Evolutionary conservation across 129 eudicot species (phyloP).

Genomic region (Pulicaria dysenterica): DNA sequence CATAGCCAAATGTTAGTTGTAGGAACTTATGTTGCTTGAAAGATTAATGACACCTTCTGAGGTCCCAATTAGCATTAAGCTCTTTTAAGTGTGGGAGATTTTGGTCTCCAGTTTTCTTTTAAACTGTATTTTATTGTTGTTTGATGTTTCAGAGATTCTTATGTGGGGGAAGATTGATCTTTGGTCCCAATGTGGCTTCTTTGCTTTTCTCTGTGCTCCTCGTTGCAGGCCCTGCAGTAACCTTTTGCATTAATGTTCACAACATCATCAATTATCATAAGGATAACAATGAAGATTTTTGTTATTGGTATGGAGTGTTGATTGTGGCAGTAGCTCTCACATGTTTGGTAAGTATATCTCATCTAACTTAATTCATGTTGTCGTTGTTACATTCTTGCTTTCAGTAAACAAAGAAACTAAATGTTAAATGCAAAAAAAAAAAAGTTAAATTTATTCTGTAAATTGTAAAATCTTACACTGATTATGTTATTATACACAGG

Average conservation of each 20-base stretch:
- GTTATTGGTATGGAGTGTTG: slow-evolving; percentile 61
- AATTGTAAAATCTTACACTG: neutral
- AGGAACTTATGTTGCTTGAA: neutral
- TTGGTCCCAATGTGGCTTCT: slow-evolving; percentile 89
- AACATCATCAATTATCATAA: slow-evolving; percentile 41
- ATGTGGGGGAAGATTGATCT: slow-evolving; percentile 90
- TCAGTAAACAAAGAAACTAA: no score
- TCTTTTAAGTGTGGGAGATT: slow-evolving; percentile 1
- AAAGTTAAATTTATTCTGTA: neutral
- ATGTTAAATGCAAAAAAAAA: no score
- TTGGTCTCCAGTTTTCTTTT: neutral
- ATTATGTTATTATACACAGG: slow-evolving; percentile 49
- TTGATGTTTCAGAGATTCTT: slow-evolving; percentile 65
- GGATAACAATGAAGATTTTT: slow-evolving; percentile 16
- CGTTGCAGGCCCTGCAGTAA: slow-evolving; percentile 70
- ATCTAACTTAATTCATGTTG: neutral
- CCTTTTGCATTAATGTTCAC: slow-evolving; percentile 57
- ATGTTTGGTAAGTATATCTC: slow-evolving; percentile 50
- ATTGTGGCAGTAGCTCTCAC: slow-evolving; percentile 63
- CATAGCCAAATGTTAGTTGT: neutral
- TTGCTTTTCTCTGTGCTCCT: slow-evolving; percentile 59
- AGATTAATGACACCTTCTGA: neutral
- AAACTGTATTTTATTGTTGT: neutral
- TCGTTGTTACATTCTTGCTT: no score
- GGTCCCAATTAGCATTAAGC: neutral